Evolutionary conservation across 768 basidiomycete genomes (phyloP).

Genomic region (Pisolithus marmoratus): DNA sequence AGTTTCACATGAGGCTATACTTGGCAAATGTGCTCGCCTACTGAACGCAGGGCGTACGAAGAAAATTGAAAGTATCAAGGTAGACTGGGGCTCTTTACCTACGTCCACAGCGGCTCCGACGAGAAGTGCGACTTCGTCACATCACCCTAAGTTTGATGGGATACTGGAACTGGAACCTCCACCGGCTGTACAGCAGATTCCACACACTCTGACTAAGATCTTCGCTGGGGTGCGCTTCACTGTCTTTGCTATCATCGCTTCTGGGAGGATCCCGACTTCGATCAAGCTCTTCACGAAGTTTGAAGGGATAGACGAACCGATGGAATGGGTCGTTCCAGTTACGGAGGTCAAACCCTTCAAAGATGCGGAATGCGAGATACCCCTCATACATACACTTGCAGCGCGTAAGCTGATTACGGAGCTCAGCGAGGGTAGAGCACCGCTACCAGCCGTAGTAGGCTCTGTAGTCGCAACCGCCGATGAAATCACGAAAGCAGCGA

Average conservation of each 20-base stretch:
- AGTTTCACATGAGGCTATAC: conserved; percentile 38
- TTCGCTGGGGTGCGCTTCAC: conserved; percentile 31
- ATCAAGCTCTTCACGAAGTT: conserved; percentile 24
- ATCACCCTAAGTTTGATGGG: background rate
- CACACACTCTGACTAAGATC: conserved; percentile 23
- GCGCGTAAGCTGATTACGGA: conserved; percentile 53
- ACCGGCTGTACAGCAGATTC: conserved; percentile 29
- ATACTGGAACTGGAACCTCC: conserved; percentile 29
- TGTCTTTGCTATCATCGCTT: conserved; percentile 28
- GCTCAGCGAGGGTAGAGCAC: conserved; percentile 32
- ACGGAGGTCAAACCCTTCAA: conserved; percentile 21
- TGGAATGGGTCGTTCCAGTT: conserved; percentile 17
- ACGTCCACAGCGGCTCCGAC: background rate
- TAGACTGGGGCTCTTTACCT: conserved; percentile 43
- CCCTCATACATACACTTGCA: conserved; percentile 47
- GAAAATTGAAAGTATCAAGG: conserved; percentile 36
- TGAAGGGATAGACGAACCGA: conserved; percentile 16
- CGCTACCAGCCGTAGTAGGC: conserved; percentile 20
- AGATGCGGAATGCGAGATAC: conserved; percentile 15
- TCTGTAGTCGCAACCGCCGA: conserved; percentile 23
- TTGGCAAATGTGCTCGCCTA: conserved; percentile 43
- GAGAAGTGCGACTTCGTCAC: conserved; percentile 2
- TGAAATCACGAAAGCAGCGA: conserved; percentile 37
- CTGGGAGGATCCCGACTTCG: conserved; percentile 16
- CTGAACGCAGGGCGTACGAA: conserved; percentile 46